Evolutionary conservation across 768 basidiomycete genomes (phyloP).

Genomic region (Mrakia blollopis): DNA sequence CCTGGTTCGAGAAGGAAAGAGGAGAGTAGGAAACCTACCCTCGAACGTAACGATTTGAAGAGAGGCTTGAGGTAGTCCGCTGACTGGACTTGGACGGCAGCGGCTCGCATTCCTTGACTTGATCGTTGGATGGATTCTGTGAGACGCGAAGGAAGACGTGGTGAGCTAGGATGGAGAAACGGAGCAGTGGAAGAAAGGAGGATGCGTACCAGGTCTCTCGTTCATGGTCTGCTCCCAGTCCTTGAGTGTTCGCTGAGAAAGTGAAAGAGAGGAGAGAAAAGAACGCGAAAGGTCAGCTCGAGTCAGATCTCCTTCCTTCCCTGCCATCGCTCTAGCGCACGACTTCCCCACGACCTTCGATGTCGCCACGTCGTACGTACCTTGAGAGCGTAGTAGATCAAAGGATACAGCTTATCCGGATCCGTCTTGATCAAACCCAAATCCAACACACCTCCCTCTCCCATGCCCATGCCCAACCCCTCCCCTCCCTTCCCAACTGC

Average conservation of each 20-base stretch:
- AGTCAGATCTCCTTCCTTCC: background rate
- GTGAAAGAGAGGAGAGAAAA: background rate
- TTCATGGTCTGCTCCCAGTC: slow-evolving; percentile 98
- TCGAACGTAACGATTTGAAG: slow-evolving; percentile 80
- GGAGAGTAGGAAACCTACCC: slow-evolving; percentile 54
- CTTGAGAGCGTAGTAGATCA: slow-evolving; percentile 94
- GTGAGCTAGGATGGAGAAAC: background rate
- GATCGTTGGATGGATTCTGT: slow-evolving; percentile 79
- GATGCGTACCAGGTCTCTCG: slow-evolving; percentile 70
- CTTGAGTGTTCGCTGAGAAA: slow-evolving; percentile 55
- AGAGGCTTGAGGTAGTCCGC: slow-evolving; percentile 95
- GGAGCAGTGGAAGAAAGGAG: background rate
- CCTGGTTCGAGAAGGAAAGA: background rate
- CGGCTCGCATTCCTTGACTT: slow-evolving; percentile 86
- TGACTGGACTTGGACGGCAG: slow-evolving; percentile 90
- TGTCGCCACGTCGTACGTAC: slow-evolving; percentile 34
- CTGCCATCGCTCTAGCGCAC: background rate
- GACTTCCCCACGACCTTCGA: background rate
- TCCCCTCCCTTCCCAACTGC: slow-evolving; percentile 44
- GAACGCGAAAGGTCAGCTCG: background rate
- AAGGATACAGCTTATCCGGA: slow-evolving; percentile 89
- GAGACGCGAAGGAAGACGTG: background rate
- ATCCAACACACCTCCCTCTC: slow-evolving; percentile 61
- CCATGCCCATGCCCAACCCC: slow-evolving; percentile 37
- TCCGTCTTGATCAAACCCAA: slow-evolving; percentile 77